Evolutionary conservation across 2,329 filamentous ascomycete genomes (phyloP), one percentile per base, ranked within the genome.

Genomic region (Taxawa tesnikishii): DNA sequence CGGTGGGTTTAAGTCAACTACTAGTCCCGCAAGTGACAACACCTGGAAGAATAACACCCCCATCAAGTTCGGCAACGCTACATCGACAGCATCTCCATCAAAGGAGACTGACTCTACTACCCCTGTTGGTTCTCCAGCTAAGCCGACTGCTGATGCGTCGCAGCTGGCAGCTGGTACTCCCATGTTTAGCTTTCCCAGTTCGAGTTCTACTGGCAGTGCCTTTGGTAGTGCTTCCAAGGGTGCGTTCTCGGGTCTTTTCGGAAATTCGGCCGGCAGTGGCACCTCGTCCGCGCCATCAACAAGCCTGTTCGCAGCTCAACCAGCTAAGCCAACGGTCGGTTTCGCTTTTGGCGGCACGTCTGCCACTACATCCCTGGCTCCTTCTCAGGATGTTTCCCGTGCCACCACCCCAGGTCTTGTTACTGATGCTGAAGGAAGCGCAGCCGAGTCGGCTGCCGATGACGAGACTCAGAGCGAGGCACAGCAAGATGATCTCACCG

Each of bases 401-500:
- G 54, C 57, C 14, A 61, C 63, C 4, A 65, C 63, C 2, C 63
- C 63, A 7, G 60, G 59, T n/a, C 43, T 53, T 19, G 60, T 60
- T 4, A 62, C 60, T 25, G 60, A 62, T 29, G 48, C 38, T 49
- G 54, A 26, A 35, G 45, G 31, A 14, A 43, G 23, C 35, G 37
- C 33, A 28, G 53, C 34, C 28, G 39, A 43, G 9, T 45, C 42
- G 32, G 41, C 43, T 33, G 33, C 43, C 41, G 15, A 44, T 51
- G 29, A 42, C 49, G 32, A 52, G 46, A 38, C 43, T 19, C 37
- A 31, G 7, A 41, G 40, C 15, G 48, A 52, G 21, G 36, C 43
- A 21, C 50, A 77, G 51, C 78, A 83, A 53, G 77, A 79, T 49
- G 77, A 79, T 49, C 67, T 88, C 44, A 75, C 75, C 34, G 72